Conservation (phyloP, 345 rosid species). For the Brassica carinata region DNA sequence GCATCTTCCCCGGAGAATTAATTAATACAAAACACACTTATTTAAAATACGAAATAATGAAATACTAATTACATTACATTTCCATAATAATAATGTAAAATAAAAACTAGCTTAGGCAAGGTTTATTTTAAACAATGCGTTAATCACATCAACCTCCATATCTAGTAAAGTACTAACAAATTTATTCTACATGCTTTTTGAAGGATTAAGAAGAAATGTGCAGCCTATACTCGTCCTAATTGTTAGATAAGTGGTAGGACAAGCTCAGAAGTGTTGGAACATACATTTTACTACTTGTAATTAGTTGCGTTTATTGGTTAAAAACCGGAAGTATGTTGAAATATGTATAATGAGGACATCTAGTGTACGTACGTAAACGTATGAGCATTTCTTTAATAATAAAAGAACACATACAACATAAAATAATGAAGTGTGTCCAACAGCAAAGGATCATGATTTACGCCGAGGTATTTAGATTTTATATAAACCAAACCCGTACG, state of each 20-base stretch:
- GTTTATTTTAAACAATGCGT: too few relatives aligned
- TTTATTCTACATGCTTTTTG: too few relatives aligned
- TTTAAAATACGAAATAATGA: neutral
- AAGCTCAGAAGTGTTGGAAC: neutral
- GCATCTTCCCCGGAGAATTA: neutral
- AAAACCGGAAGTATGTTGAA: neutral
- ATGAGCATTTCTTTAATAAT: neutral
- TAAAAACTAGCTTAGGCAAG: neutral
- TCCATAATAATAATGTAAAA: neutral
- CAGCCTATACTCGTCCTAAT: neutral
- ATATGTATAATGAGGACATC: neutral
- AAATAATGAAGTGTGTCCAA: slow-evolving; percentile 15
- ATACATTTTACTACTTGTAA: neutral
- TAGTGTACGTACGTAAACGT: neutral
- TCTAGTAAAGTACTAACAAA: neutral
- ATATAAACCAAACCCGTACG: slow-evolving; percentile 22
- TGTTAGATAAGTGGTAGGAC: neutral
- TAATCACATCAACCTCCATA: too few relatives aligned
- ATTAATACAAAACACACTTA: neutral
- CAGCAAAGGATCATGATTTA: slow-evolving; percentile 24
- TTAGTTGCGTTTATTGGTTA: neutral
- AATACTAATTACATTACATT: neutral
- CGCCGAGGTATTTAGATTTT: slow-evolving; percentile 16
- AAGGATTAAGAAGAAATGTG: neutral
- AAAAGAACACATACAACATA: neutral